Base-by-base conservation (phyloP, 2,329 filamentous ascomycete genomes). In the Colletotrichum scovillei region DNA sequence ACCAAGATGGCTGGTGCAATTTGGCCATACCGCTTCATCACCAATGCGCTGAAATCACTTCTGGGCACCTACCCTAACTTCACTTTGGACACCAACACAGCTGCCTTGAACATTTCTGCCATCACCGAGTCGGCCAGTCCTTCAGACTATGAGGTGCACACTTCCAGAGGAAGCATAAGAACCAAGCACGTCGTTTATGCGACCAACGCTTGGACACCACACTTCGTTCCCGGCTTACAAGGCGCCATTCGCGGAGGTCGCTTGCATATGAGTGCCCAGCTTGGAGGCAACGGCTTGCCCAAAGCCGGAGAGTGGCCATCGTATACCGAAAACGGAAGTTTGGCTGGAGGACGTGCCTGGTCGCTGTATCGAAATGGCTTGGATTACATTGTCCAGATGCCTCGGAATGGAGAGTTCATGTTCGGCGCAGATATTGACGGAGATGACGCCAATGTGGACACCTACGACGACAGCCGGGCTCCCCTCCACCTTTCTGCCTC, bases 21-120 rank as follows among this genome's bases (percentile, higher is more conserved):
- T 42, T 60, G 58, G 58, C 58, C 58, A 19, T 60, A 60, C 24
- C 32, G 58, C 12, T 60, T 60, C 58, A 60, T 60, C 6, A 60
- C 32, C 12, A 35, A 60, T 42, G 58, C 58, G 11, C 32, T 60
- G n/a, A 60, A 60, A 11, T 30, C 58, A 16, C 58, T 46, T 3
- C 4, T 60, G n/a, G 12, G 19, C 19, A 49, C 7, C 19, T 49
- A 22, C 19, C 42, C 42, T 19, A 19, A 19, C 8, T 49, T 49
- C 19, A 49, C 42, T 49, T 22, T 49, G 42, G 19, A 49, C 19
- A 49, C 42, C 7, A 22, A 49, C 42, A 49, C 42, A 49, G 42
- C 7, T 19, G 42, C 42, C 1, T 49, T 49, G 7, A n/a, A n/a
- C 19, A 49, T 49, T n/a, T 49, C 42, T 11, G 12, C 42, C 19